These are phyloP conservation scores for Podochytrium sp. DNA, from an alignment of 192 early-diverging fungal species.

Conservation along the genomic window DNA sequence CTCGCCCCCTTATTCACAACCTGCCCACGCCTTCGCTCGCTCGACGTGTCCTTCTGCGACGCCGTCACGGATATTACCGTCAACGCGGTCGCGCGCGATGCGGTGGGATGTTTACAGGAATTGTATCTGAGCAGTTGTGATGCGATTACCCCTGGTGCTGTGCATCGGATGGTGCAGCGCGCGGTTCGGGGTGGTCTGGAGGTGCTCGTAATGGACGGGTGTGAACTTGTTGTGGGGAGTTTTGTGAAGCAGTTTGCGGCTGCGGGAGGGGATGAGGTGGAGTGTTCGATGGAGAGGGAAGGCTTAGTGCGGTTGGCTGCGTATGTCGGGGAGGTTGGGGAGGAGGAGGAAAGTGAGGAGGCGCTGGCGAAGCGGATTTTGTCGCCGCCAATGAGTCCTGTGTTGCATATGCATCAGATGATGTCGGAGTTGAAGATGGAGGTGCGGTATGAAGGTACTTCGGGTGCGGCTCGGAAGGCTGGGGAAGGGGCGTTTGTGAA, in stretches of 20 bases:
- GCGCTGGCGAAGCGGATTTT: background rate
- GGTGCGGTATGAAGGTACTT: slow-evolving; percentile 22
- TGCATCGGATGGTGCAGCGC: slow-evolving; percentile 49
- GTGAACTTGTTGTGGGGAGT: slow-evolving; percentile 42
- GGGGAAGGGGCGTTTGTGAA: slow-evolving; percentile 8
- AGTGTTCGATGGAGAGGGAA: slow-evolving; percentile 46
- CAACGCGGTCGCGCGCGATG: slow-evolving; percentile 42
- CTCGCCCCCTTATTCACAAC: slow-evolving; percentile 44
- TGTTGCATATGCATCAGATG: slow-evolving; percentile 12
- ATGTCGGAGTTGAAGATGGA: slow-evolving; percentile 33
- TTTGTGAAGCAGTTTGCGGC: slow-evolving; percentile 46
- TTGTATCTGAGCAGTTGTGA: slow-evolving; percentile 54
- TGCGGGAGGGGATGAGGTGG: slow-evolving; percentile 44
- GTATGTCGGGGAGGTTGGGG: background rate
- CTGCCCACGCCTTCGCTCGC: slow-evolving; percentile 38
- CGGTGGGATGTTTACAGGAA: slow-evolving; percentile 32
- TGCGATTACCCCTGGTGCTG: slow-evolving; percentile 38
- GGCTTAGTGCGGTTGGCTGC: slow-evolving; percentile 24
- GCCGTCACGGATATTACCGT: slow-evolving; percentile 48
- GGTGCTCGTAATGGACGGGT: slow-evolving; percentile 56
- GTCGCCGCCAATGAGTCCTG: slow-evolving; percentile 33
- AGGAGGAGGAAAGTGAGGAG: background rate
- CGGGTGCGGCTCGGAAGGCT: background rate
- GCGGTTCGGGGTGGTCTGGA: slow-evolving; percentile 31
- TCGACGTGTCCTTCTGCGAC: slow-evolving; percentile 56